A percentile compares a stretch with the other conserved stretches of the same genome.
Evolutionary conservation across 164 flowering plant species (phyloP).

Genomic region (Euptelea pleiosperma): DNA sequence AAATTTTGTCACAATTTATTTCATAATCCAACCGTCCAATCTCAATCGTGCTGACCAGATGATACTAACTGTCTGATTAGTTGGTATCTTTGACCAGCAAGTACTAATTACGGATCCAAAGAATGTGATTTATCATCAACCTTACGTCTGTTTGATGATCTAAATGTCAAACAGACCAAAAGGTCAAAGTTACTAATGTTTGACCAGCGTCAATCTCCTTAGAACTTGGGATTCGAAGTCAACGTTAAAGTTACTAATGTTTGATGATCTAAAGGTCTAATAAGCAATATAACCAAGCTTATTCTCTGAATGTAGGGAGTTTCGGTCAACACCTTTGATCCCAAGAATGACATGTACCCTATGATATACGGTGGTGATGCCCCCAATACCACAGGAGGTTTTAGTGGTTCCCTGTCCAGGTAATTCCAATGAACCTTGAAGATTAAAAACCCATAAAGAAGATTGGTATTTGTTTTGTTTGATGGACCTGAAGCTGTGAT

Average conservation of each 20-base stretch:
- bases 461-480: background rate
- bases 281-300: background rate
- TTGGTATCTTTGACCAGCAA: background rate
- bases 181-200: background rate
- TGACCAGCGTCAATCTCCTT: no score
- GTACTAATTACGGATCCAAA: background rate
- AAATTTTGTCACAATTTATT: background rate
- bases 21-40: no score
- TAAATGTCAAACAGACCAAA: no score
- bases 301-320: slow-evolving; percentile 39
- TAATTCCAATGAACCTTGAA: background rate
- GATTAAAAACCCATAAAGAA: background rate
- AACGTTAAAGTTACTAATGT: no score
- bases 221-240: no score
- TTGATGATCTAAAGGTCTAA: no score
- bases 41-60: background rate
- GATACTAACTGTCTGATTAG: background rate
- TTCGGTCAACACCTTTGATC: slow-evolving; percentile 40
- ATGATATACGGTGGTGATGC: slow-evolving; percentile 50
- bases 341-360: slow-evolving; percentile 22
- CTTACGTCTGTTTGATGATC: no score
- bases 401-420: slow-evolving; percentile 27
- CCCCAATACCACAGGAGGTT: slow-evolving; percentile 33
- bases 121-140: no score
- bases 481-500: background rate